Evolutionary conservation across 2,329 filamentous ascomycete species (phyloP).

Genomic region (Pezicula rhizophila): DNA sequence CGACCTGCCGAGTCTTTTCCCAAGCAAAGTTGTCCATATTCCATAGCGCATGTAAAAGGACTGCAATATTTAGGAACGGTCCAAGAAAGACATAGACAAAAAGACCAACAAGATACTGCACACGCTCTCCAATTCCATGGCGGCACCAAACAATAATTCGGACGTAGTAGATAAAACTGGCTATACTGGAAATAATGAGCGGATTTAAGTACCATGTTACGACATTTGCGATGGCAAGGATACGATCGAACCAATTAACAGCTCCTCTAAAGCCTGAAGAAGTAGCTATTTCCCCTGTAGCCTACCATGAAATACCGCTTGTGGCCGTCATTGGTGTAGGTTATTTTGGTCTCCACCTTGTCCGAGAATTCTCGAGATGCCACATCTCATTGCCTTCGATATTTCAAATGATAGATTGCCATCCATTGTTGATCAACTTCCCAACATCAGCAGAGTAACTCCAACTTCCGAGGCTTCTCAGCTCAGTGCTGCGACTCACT

Average conservation of each 20-base stretch:
- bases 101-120: constrained; percentile 25
- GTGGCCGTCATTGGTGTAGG: constrained; percentile 47
- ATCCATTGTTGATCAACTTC: constrained; percentile 20
- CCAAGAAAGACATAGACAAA: constrained; percentile 22
- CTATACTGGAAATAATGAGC: constrained; percentile 19
- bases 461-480: constrained; percentile 35
- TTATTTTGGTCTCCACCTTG: constrained; percentile 45
- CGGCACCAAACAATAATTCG: constrained; percentile 23
- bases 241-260: constrained; percentile 36
- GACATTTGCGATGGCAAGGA: constrained; percentile 40
- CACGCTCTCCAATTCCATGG: constrained; percentile 17
- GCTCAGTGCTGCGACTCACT: constrained; percentile 40
- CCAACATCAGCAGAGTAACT: constrained; percentile 23
- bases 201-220: constrained; percentile 31
- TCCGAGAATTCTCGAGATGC: neutral
- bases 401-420: neutral
- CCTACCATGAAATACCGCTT: constrained; percentile 24
- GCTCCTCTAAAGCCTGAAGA: constrained; percentile 22
- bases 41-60: constrained; percentile 35
- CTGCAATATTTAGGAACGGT: constrained; percentile 37
- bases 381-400: constrained; percentile 5
- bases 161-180: constrained; percentile 23
- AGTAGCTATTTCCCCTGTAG: neutral
- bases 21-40: constrained; percentile 40
- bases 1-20: constrained; percentile 35